Evolutionary conservation across 2,329 filamentous ascomycete species (phyloP).

Genomic region (Lecanicillium sp.): DNA sequence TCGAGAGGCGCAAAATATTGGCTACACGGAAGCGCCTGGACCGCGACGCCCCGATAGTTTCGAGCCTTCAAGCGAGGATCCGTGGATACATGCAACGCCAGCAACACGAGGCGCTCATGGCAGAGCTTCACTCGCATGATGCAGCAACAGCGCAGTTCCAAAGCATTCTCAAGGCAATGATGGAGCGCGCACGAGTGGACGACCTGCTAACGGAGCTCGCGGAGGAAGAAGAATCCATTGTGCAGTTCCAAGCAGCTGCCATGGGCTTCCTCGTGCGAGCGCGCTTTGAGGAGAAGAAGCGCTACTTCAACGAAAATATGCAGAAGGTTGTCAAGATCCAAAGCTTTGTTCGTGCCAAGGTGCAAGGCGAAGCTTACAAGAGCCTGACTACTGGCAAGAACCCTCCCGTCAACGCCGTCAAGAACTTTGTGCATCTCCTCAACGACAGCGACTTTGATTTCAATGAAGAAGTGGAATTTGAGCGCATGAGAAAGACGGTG

Average conservation of each 20-base stretch:
- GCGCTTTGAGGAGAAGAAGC: constrained; percentile 75
- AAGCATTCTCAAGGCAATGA: constrained; percentile 68
- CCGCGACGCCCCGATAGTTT: constrained; percentile 48
- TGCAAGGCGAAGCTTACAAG: constrained; percentile 97
- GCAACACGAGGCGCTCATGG: constrained; percentile 54
- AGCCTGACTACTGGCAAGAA: constrained; percentile 94
- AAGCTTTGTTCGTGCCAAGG: constrained; percentile 88
- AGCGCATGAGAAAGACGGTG: constrained; percentile 87
- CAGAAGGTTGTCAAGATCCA: constrained; percentile 98
- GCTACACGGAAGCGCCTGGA: constrained; percentile 48
- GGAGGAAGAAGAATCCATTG: constrained; percentile 69
- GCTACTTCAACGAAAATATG: constrained; percentile 94
- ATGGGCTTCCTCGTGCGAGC: constrained; percentile 67
- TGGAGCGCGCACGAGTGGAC: constrained; percentile 67
- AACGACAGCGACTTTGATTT: constrained; percentile 99
- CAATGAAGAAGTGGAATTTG: constrained; percentile 96
- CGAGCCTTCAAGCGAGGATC: constrained; percentile 56
- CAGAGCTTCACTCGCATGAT: constrained; percentile 62
- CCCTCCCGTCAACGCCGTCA: constrained; percentile 90
- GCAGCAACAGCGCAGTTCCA: constrained; percentile 65
- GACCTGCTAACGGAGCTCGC: constrained; percentile 70
- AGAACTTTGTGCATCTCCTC: constrained; percentile 94
- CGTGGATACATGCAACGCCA: constrained; percentile 60
- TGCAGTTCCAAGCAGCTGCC: constrained; percentile 66
- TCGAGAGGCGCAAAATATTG: constrained; percentile 43